phyloP scores from a whole-genome alignment of 768 basidiomycete species.

The Agrocybe pediades region DNA sequence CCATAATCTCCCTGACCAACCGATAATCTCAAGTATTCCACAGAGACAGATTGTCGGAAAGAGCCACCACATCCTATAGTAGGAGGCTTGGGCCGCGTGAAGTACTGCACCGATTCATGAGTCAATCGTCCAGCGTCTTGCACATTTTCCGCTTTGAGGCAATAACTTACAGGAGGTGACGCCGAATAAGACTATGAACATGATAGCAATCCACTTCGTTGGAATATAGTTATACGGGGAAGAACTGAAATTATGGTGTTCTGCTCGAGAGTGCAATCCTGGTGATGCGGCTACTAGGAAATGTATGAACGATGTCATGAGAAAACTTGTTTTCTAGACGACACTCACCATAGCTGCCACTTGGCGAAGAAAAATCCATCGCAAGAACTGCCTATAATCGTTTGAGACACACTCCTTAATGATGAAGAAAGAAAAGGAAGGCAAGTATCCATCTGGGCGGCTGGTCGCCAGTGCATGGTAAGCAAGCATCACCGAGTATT shows the following conservation, averaged over 20 bases:
- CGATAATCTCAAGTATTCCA: slow-evolving; percentile 53
- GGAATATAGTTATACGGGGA: slow-evolving; percentile 30
- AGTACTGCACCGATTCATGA: slow-evolving; percentile 29
- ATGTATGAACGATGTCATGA: not conserved
- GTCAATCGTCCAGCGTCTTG: too few species aligned
- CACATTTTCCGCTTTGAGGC: not conserved
- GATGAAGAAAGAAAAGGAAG: not conserved
- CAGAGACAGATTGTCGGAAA: slow-evolving; percentile 50
- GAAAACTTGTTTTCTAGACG: not conserved
- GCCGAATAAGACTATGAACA: slow-evolving; percentile 35
- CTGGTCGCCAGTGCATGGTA: too few species aligned
- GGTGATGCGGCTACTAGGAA: not conserved
- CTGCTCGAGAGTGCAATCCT: not conserved
- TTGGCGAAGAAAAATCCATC: not conserved
- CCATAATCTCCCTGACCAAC: slow-evolving; percentile 61
- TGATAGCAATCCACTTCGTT: slow-evolving; percentile 21
- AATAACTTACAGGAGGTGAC: slow-evolving; percentile 36
- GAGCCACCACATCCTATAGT: slow-evolving; percentile 55
- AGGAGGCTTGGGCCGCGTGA: slow-evolving; percentile 47
- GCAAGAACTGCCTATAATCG: not conserved
- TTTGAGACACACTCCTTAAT: not conserved
- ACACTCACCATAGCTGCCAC: not conserved
- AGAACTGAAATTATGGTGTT: not conserved
- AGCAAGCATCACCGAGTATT: too few species aligned
- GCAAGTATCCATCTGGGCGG: too few species aligned